These are phyloP conservation scores for Trebouxia sp. DNA, from an alignment of 139 green algal genomes.

Conservation along the genomic window DNA sequence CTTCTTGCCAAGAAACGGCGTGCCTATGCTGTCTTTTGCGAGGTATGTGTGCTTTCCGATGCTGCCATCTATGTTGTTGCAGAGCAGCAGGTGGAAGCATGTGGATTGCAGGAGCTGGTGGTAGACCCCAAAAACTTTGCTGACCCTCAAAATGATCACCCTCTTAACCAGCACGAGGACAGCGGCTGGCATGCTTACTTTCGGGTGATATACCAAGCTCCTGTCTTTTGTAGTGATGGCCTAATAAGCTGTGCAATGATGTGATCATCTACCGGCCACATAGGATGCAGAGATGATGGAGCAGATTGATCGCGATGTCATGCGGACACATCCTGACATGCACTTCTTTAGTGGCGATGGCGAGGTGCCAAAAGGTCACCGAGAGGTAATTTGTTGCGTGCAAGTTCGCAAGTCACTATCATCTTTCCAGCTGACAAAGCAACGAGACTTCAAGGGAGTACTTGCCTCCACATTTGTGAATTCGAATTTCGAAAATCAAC, in stretches of 20 bases:
- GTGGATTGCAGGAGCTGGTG: constrained; percentile 69
- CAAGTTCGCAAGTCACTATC: neutral
- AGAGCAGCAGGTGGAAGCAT: neutral
- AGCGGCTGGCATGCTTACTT: constrained; percentile 85
- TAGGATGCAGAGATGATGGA: constrained; percentile 84
- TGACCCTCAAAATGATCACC: constrained; percentile 72
- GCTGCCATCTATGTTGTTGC: neutral
- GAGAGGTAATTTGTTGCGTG: constrained; percentile 22
- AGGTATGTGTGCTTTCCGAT: neutral
- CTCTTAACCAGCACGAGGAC: constrained; percentile 63
- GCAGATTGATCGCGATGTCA: constrained; percentile 94
- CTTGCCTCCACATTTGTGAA: neutral
- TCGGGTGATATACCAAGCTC: constrained; percentile 46
- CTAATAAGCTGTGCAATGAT: neutral
- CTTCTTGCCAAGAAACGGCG: constrained; percentile 38
- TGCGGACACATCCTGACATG: constrained; percentile 94
- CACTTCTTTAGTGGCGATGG: constrained; percentile 89
- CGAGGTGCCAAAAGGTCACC: constrained; percentile 31
- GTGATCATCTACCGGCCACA: neutral
- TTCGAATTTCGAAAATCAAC: neutral
- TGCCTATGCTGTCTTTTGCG: neutral
- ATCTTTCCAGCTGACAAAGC: no score
- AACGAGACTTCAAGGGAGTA: no score
- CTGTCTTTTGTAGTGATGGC: neutral
- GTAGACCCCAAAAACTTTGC: constrained; percentile 71